phyloP scores from a whole-genome alignment of 108 stramenopile genomes.

The Cyclotella distinguenda region DNA sequence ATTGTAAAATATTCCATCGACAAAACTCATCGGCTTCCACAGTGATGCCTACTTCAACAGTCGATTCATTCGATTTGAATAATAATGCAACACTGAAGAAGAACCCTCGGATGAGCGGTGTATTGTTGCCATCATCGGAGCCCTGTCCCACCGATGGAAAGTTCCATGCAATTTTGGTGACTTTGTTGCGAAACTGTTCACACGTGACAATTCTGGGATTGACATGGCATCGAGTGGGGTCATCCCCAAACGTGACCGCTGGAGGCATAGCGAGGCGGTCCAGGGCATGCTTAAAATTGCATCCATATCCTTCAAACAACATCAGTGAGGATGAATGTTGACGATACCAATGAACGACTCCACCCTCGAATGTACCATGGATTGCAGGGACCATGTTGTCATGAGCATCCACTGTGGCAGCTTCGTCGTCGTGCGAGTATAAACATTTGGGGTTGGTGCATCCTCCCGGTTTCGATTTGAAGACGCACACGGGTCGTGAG shows the following conservation, averaged over 20 bases:
- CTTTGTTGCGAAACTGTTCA: background rate
- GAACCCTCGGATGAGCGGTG: constrained; percentile 9
- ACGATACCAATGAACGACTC: constrained; percentile 22
- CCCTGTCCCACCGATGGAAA: constrained; percentile 15
- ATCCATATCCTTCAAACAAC: constrained; percentile 10
- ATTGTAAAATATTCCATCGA: constrained; percentile 26
- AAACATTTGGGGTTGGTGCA: constrained; percentile 36
- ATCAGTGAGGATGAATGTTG: constrained; percentile 8
- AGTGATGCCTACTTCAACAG: constrained; percentile 21
- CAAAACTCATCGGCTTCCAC: constrained; percentile 19
- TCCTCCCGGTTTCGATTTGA: constrained; percentile 13
- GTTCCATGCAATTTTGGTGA: constrained; percentile 13
- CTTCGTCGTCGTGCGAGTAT: constrained; percentile 26
- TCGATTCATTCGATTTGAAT: constrained; percentile 3
- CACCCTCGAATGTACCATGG: constrained; percentile 21
- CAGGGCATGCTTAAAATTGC: constrained; percentile 12
- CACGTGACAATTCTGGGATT: constrained; percentile 1
- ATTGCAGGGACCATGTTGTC: constrained; percentile 5
- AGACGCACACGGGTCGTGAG: constrained; percentile 22
- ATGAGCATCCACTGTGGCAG: background rate
- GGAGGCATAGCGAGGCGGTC: constrained; percentile 10
- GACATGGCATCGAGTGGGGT: constrained; percentile 3
- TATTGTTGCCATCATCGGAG: constrained; percentile 18
- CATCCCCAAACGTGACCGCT: constrained; percentile 6
- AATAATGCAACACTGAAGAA: constrained; percentile 24